These are phyloP conservation scores for Heliamphora pulchella DNA, from an alignment of 179 eudicot species.

Conservation along the genomic window DNA sequence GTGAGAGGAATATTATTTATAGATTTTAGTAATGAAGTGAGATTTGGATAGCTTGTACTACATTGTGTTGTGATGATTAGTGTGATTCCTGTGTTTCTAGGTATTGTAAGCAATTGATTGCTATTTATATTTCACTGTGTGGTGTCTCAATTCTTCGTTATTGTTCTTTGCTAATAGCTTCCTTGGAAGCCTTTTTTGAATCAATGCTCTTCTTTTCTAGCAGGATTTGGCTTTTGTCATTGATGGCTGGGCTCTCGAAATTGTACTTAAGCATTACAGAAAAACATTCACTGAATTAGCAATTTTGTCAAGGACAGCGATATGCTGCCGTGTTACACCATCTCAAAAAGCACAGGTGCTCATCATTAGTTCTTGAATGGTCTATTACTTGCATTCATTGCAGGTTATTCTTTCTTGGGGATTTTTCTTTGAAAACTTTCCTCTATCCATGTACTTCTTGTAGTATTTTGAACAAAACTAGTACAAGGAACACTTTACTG, in stretches of 20 bases:
- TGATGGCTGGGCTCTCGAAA: conserved; percentile 99
- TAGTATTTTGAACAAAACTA: too few relatives aligned
- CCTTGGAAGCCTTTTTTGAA: conserved; percentile 8
- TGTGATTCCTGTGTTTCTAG: too few relatives aligned
- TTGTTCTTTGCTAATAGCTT: neutral
- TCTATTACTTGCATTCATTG: neutral
- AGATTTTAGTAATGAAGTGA: neutral
- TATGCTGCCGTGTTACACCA: conserved; percentile 98
- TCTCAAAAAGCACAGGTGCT: conserved; percentile 98
- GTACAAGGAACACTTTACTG: too few relatives aligned
- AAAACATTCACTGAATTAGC: conserved; percentile 86
- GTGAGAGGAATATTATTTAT: neutral
- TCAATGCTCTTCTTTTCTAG: conserved; percentile 10
- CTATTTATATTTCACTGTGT: neutral
- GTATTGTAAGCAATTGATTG: neutral
- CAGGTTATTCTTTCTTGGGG: neutral
- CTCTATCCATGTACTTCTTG: too few relatives aligned
- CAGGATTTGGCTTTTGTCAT: conserved; percentile 97
- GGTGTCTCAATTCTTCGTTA: too few relatives aligned
- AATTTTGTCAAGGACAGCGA: conserved; percentile 82
- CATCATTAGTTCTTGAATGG: conserved; percentile 6
- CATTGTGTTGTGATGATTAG: too few relatives aligned
- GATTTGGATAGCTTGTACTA: neutral
- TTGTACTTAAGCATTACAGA: conserved; percentile 63
- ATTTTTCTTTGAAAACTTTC: too few relatives aligned